phyloP scores from a whole-genome alignment of 2,329 filamentous ascomycete species.

The Aspergillus sergii region DNA sequence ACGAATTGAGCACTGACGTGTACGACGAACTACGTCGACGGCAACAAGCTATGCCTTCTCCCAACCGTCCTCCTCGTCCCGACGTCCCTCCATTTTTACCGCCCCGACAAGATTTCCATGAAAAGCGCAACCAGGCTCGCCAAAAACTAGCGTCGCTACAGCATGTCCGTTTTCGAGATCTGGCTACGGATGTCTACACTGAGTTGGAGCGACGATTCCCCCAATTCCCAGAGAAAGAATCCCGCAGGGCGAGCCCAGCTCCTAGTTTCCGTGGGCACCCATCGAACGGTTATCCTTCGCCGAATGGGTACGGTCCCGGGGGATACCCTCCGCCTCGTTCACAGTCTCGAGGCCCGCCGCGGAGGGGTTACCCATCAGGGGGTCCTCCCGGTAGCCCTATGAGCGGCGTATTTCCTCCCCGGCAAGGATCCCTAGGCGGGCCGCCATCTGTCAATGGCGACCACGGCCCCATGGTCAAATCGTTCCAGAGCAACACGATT shows the following conservation, averaged over 20 bases:
- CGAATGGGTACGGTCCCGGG: constrained; percentile 50
- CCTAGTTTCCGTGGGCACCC: constrained; percentile 63
- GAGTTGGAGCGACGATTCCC: constrained; percentile 91
- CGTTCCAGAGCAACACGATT: constrained; percentile 93
- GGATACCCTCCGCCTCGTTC: constrained; percentile 46
- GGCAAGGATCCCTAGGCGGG: constrained; percentile 44
- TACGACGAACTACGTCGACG: constrained; percentile 91
- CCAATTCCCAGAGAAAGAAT: constrained; percentile 70
- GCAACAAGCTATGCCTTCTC: constrained; percentile 64
- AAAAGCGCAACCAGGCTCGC: constrained; percentile 95
- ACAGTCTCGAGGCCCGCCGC: constrained; percentile 42
- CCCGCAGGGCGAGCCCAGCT: constrained; percentile 69
- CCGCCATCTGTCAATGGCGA: constrained; percentile 61
- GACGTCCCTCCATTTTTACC: constrained; percentile 71
- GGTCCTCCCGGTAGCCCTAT: constrained; percentile 37
- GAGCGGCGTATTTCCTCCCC: constrained; percentile 38
- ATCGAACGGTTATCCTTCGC: constrained; percentile 59
- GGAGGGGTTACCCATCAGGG: constrained; percentile 41
- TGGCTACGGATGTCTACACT: constrained; percentile 94
- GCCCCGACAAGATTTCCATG: constrained; percentile 88
- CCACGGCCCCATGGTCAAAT: constrained; percentile 79
- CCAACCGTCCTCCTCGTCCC: constrained; percentile 44
- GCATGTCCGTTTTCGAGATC: constrained; percentile 81
- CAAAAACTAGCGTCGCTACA: constrained; percentile 92
- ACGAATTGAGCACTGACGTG: constrained; percentile 96